These are phyloP conservation scores for Trypanosoma avium DNA, from an alignment of 208 protist species.

Conservation along the genomic window DNA sequence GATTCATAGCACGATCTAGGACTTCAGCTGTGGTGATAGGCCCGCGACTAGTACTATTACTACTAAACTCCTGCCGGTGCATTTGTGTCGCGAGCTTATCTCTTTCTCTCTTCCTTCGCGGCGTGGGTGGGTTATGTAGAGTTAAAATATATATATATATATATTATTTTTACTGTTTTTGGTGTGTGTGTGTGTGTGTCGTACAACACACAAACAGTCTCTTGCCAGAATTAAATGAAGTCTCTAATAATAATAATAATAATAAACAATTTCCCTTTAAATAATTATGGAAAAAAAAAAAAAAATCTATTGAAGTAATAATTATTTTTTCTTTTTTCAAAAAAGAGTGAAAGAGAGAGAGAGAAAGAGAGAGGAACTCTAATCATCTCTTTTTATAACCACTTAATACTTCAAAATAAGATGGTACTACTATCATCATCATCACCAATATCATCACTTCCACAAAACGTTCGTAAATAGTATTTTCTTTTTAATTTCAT, in stretches of 20 bases:
- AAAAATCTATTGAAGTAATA: too few relatives aligned
- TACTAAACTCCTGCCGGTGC: conserved; percentile 12
- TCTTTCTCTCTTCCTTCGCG: too few relatives aligned
- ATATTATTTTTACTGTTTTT: neutral
- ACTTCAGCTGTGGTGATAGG: conserved; percentile 40
- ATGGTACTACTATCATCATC: too few relatives aligned
- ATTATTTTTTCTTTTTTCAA: too few relatives aligned
- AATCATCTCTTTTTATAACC: too few relatives aligned
- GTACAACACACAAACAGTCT: conserved; percentile 1
- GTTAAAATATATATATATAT: neutral
- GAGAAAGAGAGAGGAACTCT: too few relatives aligned
- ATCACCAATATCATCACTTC: too few relatives aligned
- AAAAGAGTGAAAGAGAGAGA: too few relatives aligned
- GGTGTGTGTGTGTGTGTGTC: neutral
- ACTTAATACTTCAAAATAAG: too few relatives aligned
- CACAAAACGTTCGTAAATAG: too few relatives aligned
- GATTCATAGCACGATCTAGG: conserved; percentile 51
- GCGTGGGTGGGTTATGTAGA: too few relatives aligned
- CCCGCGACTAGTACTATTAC: neutral
- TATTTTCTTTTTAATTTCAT: too few relatives aligned
- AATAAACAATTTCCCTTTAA: neutral
- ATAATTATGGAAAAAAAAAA: neutral
- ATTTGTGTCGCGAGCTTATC: conserved; percentile 1
- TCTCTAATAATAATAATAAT: neutral
- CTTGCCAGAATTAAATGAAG: neutral